Evolutionary conservation across 2,329 filamentous ascomycete genomes (phyloP), one percentile per base, ranked within the genome.

Genomic region (Sporothrix protearum): DNA sequence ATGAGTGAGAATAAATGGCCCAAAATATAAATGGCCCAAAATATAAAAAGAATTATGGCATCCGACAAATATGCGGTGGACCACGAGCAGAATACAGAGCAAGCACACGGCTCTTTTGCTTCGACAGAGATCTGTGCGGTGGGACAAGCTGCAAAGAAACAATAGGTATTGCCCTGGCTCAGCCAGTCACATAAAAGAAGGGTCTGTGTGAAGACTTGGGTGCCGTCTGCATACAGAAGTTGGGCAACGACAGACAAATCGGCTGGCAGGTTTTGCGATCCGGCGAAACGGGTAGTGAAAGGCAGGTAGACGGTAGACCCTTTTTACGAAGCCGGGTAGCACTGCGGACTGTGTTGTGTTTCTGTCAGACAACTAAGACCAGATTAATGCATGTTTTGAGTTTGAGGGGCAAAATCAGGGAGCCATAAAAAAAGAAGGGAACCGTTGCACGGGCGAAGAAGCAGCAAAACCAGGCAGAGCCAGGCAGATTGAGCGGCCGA

Each of bases 291-390:
- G 22, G 59, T 45, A 19, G 59, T 6, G 36, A 64, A 28, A 33
- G 28, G 39, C 22, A 16, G 36, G 10, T 63, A 25, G 25, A 45
- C 28, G 10, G 59, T 28, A 39, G 36, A 19, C 59, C 59, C 42
- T 49, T 33, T 33, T 36, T 16, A 51, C 42, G 12, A 53, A 68
- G 30, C 16, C 28, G 19, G 30, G 64, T 14, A 25, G 45, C 47
- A 53, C 64, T 51, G 64, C 64, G 47, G 45, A 25, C 47, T 51
- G n/a, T 33, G 19, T n/a, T 25, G 64, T 53, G 30, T 30, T 68
- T 53, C 19, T 68, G 64, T 68, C 47, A 68, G 64, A 68, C 47
- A 39, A n/a, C 30, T 25, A 39, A 68, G 64, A 53, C 64, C 30
- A 39, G 30, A 63, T 39, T 53, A 8, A 68, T 16, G 45, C 9